Evolutionary conservation across 164 flowering plant species (phyloP).

Genomic region (Saururus chinensis): DNA sequence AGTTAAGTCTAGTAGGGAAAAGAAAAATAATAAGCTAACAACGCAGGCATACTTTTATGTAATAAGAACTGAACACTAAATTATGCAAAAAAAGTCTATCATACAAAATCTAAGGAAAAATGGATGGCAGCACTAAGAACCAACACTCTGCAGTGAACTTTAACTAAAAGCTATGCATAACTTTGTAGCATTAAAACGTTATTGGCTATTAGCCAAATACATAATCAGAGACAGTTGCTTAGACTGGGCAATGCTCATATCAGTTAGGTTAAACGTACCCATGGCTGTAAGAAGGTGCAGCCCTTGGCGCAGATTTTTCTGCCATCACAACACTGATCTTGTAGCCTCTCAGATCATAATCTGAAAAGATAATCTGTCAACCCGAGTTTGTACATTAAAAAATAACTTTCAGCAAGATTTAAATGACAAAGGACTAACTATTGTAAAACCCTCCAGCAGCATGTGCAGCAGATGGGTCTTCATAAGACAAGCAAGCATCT

Average conservation of each 20-base stretch:
- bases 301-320: slow-evolving; percentile 81
- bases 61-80: too few species aligned
- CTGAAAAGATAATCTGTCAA: slow-evolving; percentile 25
- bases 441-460: slow-evolving; percentile 91
- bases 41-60: too few species aligned
- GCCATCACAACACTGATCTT: slow-evolving; percentile 89
- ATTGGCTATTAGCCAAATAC: neutral
- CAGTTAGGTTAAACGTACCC: slow-evolving; percentile 34
- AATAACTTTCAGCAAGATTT: neutral
- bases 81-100: neutral
- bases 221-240: neutral
- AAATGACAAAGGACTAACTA: slow-evolving; percentile 22
- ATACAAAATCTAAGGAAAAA: neutral
- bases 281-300: slow-evolving; percentile 44
- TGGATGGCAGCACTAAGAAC: neutral
- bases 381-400: neutral
- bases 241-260: neutral
- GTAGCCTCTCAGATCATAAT: slow-evolving; percentile 74
- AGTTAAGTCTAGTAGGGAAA: too few species aligned
- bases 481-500: slow-evolving; percentile 77
- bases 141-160: neutral
- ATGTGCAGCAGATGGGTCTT: slow-evolving; percentile 99
- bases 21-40: too few species aligned
- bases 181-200: too few species aligned
- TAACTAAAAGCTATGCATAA: neutral